Evolutionary conservation across 305 asterid genomes (phyloP).

Genomic region (Fraxinus angustifolia): DNA sequence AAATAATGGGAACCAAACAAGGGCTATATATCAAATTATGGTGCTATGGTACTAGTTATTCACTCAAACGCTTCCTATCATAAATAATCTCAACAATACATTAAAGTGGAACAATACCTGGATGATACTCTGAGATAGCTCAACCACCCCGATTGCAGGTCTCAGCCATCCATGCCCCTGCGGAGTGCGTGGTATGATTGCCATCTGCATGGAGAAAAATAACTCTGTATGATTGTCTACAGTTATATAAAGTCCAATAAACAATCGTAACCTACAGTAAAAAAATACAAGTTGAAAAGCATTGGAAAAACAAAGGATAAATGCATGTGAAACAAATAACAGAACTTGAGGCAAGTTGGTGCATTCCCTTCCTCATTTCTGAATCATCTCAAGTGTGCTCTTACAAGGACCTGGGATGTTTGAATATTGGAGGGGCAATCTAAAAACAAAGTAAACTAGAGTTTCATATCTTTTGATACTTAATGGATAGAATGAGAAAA

Average conservation of each 20-base stretch:
- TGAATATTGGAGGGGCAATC: not conserved
- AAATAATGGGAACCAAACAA: too few species aligned
- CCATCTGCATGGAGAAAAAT: slow-evolving; percentile 60
- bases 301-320: not conserved
- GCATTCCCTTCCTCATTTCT: not conserved
- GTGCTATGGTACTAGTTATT: not conserved
- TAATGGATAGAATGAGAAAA: not conserved
- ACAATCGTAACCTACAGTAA: too few species aligned
- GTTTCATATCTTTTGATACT: not conserved
- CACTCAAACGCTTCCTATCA: slow-evolving; percentile 2
- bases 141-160: slow-evolving; percentile 97
- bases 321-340: not conserved
- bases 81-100: slow-evolving; percentile 12
- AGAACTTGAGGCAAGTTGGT: not conserved
- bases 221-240: slow-evolving; percentile 1
- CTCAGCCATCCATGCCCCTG: slow-evolving; percentile 97
- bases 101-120: slow-evolving; percentile 52
- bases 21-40: not conserved
- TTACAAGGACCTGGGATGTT: not conserved
- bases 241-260: not conserved
- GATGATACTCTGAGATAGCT: slow-evolving; percentile 83
- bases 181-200: slow-evolving; percentile 77
- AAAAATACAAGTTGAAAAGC: not conserved
- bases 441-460: not conserved
- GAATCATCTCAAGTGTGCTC: not conserved